These are phyloP conservation scores for Aspergillus quadricinctus DNA, from an alignment of 2,329 filamentous ascomycete genomes.

Conservation along the genomic window DNA sequence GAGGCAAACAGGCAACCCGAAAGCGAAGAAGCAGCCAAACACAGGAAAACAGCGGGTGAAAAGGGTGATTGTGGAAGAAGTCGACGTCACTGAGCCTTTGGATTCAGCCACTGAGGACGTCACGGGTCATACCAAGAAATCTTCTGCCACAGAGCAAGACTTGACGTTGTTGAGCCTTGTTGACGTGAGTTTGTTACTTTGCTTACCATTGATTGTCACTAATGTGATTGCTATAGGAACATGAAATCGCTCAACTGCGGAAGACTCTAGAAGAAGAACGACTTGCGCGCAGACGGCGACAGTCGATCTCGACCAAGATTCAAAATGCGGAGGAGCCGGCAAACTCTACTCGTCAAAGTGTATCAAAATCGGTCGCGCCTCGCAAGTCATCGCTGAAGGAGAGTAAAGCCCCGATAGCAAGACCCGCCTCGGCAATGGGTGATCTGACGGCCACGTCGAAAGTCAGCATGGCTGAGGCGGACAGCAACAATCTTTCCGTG, in stretches of 20 bases:
- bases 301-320: conserved; percentile 28
- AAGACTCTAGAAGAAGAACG: conserved; percentile 54
- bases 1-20: conserved; percentile 14
- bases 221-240: conserved; percentile 22
- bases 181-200: conserved; percentile 33
- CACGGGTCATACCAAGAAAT: conserved; percentile 25
- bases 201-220: neutral
- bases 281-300: conserved; percentile 39
- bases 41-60: conserved; percentile 39
- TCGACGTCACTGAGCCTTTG: conserved; percentile 27
- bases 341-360: conserved; percentile 34
- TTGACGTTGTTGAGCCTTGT: conserved; percentile 54
- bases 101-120: conserved; percentile 21
- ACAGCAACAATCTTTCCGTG: conserved; percentile 29
- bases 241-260: conserved; percentile 51
- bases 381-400: conserved; percentile 56
- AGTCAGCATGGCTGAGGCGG: conserved; percentile 22
- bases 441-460: conserved; percentile 31
- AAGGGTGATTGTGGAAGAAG: conserved; percentile 33
- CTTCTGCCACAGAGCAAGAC: conserved; percentile 30
- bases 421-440: conserved; percentile 32
- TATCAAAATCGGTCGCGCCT: conserved; percentile 34
- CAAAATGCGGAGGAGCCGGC: conserved; percentile 38
- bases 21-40: conserved; percentile 30
- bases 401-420: conserved; percentile 32